Conservation (phyloP, 2,329 filamentous ascomycete genomes). For the Orbilia oligospora region DNA sequence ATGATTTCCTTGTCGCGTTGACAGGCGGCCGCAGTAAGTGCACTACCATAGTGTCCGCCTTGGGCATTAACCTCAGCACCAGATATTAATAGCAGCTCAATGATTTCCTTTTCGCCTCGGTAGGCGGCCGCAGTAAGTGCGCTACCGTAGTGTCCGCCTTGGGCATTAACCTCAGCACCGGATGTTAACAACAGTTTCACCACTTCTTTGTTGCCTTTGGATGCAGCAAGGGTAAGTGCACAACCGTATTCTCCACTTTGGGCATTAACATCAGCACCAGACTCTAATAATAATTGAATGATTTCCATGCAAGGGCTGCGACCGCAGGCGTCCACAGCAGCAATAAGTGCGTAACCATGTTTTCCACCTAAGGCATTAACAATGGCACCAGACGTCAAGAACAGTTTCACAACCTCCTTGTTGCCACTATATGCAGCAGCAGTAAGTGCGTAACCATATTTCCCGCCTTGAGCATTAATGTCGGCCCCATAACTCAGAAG, state of each 20-base stretch:
- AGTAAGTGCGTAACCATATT: background rate
- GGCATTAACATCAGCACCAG: background rate
- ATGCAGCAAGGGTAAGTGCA: too few species aligned
- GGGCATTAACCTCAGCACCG: too few species aligned
- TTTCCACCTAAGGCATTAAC: background rate
- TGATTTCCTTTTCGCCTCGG: background rate
- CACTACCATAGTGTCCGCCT: too few species aligned
- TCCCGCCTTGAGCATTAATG: constrained; percentile 8
- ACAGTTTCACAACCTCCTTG: background rate
- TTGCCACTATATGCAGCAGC: background rate
- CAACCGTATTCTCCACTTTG: too few species aligned
- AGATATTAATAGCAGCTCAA: background rate
- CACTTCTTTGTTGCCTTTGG: too few species aligned
- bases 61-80: background rate
- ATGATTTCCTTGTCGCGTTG: background rate
- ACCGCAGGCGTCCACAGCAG: too few species aligned
- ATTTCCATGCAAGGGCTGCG: too few species aligned
- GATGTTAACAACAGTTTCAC: too few species aligned
- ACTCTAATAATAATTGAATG: too few species aligned
- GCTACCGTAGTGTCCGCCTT: background rate
- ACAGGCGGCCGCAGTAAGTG: too few species aligned
- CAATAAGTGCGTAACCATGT: background rate
- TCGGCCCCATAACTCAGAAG: constrained; percentile 2
- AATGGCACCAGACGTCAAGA: background rate
- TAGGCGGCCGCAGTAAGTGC: background rate